Conservation (phyloP, 2,329 filamentous ascomycete genomes). For the Cercospora citrullina region DNA sequence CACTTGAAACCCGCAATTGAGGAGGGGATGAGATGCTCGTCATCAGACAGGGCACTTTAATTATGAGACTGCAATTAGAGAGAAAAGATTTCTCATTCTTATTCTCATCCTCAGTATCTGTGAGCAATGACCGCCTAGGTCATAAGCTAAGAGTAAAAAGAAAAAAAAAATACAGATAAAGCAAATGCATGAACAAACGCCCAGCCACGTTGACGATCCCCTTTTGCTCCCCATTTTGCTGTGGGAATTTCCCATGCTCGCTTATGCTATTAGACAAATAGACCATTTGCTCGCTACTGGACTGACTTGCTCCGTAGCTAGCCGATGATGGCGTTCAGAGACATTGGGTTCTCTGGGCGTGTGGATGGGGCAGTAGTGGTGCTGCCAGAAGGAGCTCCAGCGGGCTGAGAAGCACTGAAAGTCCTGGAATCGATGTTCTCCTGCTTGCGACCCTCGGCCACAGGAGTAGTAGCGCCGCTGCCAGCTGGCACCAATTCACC, state of each 20-base stretch:
- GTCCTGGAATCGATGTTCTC: background rate
- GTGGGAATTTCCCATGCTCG: background rate
- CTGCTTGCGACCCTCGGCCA: background rate
- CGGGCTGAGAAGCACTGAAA: background rate
- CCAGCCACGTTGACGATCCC: background rate
- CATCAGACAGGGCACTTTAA: too few species aligned
- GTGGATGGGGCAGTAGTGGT: background rate
- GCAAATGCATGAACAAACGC: background rate
- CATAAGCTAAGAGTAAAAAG: background rate
- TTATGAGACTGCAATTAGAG: too few species aligned
- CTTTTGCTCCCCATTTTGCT: background rate
- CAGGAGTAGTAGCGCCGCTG: background rate
- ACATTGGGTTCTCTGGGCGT: conserved; percentile 11
- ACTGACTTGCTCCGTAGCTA: background rate
- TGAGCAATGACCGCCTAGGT: background rate
- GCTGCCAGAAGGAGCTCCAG: background rate
- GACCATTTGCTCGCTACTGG: background rate
- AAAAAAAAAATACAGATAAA: background rate
- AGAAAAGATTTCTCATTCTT: too few species aligned
- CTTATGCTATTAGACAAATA: background rate
- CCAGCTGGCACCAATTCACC: background rate
- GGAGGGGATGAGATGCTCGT: background rate
- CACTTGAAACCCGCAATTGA: too few species aligned
- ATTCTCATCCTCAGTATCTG: background rate
- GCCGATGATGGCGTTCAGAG: conserved; percentile 13